Base-by-base conservation (phyloP, 257 asterid species). In the Striga asiatica region DNA sequence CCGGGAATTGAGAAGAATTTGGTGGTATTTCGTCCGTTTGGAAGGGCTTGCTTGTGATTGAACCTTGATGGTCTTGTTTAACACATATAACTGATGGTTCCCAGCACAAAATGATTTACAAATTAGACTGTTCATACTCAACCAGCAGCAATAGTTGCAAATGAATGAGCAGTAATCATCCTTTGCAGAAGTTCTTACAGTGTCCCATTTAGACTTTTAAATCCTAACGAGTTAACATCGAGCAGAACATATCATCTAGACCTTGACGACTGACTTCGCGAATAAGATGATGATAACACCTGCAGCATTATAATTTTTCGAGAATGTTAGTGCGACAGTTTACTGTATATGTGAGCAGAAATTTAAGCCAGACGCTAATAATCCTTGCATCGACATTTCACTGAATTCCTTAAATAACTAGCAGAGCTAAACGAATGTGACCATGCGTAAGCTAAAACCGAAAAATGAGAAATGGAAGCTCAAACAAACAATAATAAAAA, bases 201-300 rank as follows among this genome's bases (percentile, higher is more conserved):
- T 2, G 22, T 16, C 2, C 8, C 7, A 10, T 6, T 31, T 13
- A 12, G 28, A n/a, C 16, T 49, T 24, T 31, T 47, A 59, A 29
- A 31, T 12, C 10, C 29, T 64, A 46, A 46, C 61, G 50, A 56
- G 56, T 31, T 55, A 11, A 16, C 10, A 23, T 56, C 37, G 46
- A 28, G 56, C 60, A 54, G 62, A 61, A 43, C 17, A 20, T 69
- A 58, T 68, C 72, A 77, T 67, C 81, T 70, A 46, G 74, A 28
- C 65, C 76, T 75, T 29, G 80, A 77, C 38, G 79, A 72, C 67
- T 80, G 94, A 64, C 79, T 76, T 59, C 78, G 82, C 18, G 88
- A 76, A 74, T 76, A 87, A 65, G 96, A 84, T 19, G 94, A 88
- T 37, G 94, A 84, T 53, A 83, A 59, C 66, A 84, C 94, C 96